Evolutionary conservation across 257 asterid species (phyloP).

Genomic region (Nicotiana otophora): DNA sequence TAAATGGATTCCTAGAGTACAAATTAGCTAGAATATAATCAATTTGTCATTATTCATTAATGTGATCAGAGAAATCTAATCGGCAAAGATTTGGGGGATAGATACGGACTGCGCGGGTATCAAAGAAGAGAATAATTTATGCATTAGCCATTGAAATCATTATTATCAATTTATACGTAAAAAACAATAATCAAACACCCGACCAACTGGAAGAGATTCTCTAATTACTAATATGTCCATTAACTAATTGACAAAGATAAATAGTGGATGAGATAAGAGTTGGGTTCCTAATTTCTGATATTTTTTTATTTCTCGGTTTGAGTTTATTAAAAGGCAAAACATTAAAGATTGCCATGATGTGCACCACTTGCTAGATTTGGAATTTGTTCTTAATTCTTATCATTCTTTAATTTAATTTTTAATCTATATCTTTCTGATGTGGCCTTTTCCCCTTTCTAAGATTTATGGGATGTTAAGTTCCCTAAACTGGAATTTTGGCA

Average conservation of each 20-base stretch:
- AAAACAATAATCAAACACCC: background rate
- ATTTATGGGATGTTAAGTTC: background rate
- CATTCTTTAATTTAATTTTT: background rate
- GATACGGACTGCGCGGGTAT: background rate
- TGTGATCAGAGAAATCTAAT: background rate
- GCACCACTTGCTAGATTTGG: background rate
- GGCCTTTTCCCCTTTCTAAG: background rate
- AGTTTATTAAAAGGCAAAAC: background rate
- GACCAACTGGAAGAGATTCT: slow-evolving; percentile 1
- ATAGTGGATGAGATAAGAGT: background rate
- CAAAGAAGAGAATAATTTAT: background rate
- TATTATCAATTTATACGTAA: background rate
- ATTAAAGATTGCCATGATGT: background rate
- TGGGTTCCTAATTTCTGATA: background rate
- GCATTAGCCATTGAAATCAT: background rate
- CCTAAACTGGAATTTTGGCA: no score
- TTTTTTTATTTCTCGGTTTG: background rate
- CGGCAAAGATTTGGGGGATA: background rate
- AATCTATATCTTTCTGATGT: background rate
- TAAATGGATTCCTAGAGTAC: background rate
- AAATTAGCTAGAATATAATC: background rate
- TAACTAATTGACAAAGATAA: slow-evolving; percentile 6
- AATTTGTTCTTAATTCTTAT: background rate
- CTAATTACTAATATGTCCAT: background rate
- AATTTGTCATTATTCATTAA: no score